Evolutionary conservation across 345 rosid species (phyloP).

Genomic region (Eucalyptus marginata): DNA sequence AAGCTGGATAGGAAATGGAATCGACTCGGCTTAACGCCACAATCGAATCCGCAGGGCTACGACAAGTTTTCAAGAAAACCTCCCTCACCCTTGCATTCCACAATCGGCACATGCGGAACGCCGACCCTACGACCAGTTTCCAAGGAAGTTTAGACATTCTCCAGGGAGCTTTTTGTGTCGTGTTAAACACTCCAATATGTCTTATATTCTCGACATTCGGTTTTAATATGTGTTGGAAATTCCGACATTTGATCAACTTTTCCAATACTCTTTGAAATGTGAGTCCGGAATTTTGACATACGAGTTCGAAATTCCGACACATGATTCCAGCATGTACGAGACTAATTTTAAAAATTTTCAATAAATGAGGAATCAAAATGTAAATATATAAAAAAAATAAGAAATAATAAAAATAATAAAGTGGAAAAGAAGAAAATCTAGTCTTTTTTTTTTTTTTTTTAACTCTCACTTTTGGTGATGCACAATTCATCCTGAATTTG

Average conservation of each 20-base stretch:
- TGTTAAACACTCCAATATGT: too few relatives aligned
- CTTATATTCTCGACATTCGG: rapidly evolving
- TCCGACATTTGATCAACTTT: rapidly evolving
- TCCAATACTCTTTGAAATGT: rapidly evolving
- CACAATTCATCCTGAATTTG: too few relatives aligned
- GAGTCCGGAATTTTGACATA: rapidly evolving
- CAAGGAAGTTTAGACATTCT: too few relatives aligned
- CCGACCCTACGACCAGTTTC: not conserved
- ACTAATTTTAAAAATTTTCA: too few relatives aligned
- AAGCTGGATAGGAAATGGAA: not conserved
- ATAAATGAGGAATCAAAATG: too few relatives aligned
- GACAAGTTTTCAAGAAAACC: not conserved
- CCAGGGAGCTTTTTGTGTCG: rapidly evolving
- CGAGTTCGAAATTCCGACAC: too few relatives aligned
- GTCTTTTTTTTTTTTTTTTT: rapidly evolving
- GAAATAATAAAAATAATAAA: too few relatives aligned
- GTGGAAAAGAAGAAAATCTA: too few relatives aligned
- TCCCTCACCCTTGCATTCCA: not conserved
- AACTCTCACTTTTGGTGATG: rapidly evolving
- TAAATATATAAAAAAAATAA: too few relatives aligned
- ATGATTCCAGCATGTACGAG: rapidly evolving
- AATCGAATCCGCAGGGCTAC: not conserved
- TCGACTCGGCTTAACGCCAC: not conserved
- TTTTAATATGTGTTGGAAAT: too few relatives aligned
- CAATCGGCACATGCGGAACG: not conserved